A percentile compares a stretch with the other conserved stretches of the same genome.
phyloP scores from a whole-genome alignment of 148 eudicot species.

The Mesembryanthemum crystallinum region DNA sequence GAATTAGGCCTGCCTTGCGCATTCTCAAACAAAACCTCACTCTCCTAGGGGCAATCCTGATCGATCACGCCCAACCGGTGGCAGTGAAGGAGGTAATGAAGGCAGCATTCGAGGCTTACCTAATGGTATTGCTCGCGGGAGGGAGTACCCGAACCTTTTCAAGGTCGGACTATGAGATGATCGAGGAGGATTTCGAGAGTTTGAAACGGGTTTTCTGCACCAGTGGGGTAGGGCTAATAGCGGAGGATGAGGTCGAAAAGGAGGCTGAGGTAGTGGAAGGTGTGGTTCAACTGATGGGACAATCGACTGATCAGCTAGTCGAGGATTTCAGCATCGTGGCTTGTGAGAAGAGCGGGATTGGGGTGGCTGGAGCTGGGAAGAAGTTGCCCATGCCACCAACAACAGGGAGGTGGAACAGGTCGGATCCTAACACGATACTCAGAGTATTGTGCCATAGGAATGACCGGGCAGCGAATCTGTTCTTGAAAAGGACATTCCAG shows the following conservation, averaged over 20 bases:
- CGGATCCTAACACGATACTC: constrained; percentile 85
- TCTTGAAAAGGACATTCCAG: constrained; percentile 80
- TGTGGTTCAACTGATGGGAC: constrained; percentile 75
- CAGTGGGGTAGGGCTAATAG: constrained; percentile 54
- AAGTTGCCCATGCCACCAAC: constrained; percentile 86
- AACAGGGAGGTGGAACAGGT: constrained; percentile 72
- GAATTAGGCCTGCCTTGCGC: constrained; percentile 58
- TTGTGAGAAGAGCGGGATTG: constrained; percentile 71
- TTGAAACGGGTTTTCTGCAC: constrained; percentile 63
- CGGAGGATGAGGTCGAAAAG: constrained; percentile 64
- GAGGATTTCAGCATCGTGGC: constrained; percentile 71
- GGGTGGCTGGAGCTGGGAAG: constrained; percentile 44
- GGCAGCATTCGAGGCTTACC: constrained; percentile 79
- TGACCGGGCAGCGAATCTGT: constrained; percentile 58
- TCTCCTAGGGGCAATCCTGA: constrained; percentile 62
- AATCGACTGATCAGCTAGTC: constrained; percentile 65
- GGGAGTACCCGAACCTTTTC: constrained; percentile 58
- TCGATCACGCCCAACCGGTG: constrained; percentile 63
- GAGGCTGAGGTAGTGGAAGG: constrained; percentile 83
- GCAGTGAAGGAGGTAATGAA: constrained; percentile 84
- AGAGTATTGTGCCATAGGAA: constrained; percentile 82
- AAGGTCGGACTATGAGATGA: constrained; percentile 52
- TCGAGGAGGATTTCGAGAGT: constrained; percentile 66
- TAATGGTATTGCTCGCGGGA: constrained; percentile 83
- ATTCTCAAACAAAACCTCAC: constrained; percentile 73